Base-by-base conservation (phyloP, 768 basidiomycete species). In the Kwoniella mangroviensis region DNA sequence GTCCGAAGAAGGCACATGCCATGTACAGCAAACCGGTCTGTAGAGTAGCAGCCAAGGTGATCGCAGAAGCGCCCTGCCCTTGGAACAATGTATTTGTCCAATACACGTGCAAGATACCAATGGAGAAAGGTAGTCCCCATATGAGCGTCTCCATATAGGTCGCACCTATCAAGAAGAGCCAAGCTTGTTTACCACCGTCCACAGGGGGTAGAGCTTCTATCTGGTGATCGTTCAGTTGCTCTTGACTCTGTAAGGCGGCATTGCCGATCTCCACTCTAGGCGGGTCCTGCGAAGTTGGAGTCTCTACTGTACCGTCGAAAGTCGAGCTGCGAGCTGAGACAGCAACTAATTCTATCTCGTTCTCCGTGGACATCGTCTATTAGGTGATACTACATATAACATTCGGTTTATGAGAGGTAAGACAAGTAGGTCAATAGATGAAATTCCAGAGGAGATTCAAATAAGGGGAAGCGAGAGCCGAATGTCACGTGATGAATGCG, bases 71-170 rank as follows among this genome's bases (percentile, higher is more conserved):
- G 21, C 53, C 70, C 42, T 74, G 43, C 19, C 72, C 69, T 28
- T 68, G 63, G 60, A 81, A 81, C 13, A 78, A 61, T 22, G 54
- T 65, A 45, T 68, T 70, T 7, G 75, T 78, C 78, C 80, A 81
- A 34, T 79, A 81, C 21, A 63, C 68, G 54, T 79, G 75, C 41
- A 81, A 69, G 22, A 81, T 73, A 65, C 80, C 80, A 51, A 81
- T 74, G 42, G 75, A 75, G 61, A 78, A 81, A 12, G 80, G 80
- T 24, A 81, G 26, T 7, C 80, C 80, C 78, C 78, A 81, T 2
- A 79, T 69, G 5, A 77, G 61, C 12, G 70, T 67, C 63, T 81
- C 80, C 24, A 78, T 77, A 3, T 68, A 55, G 0, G 80, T 81
- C 19, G 78, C 78, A 7, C 61, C 80, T 0, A 75, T 21, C 19